Conservation (phyloP, 164 flowering plant genomes). For the Magnolia sinica region DNA sequence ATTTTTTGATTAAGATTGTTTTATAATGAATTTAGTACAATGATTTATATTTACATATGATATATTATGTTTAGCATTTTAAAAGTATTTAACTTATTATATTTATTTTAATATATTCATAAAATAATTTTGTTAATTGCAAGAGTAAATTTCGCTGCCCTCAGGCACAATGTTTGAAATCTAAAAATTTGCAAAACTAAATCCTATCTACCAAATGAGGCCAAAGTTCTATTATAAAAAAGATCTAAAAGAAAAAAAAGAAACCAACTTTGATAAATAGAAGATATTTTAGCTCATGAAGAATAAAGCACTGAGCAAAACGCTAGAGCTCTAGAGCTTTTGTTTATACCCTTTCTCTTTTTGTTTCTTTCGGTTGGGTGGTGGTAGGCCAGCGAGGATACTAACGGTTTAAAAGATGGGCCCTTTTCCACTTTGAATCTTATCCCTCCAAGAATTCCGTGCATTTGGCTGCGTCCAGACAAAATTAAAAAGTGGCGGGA, state of each 20-base stretch:
- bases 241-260: too few species aligned
- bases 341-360: neutral
- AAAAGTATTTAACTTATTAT: too few species aligned
- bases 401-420: slow-evolving; percentile 6
- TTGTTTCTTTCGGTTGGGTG: neutral
- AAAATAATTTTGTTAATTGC: too few species aligned
- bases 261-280: too few species aligned
- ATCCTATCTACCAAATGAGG: neutral
- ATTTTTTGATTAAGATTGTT: too few species aligned
- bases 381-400: neutral
- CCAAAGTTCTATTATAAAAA: neutral
- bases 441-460: slow-evolving; percentile 5
- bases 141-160: too few species aligned
- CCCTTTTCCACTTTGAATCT: slow-evolving; percentile 11
- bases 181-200: too few species aligned
- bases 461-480: slow-evolving; percentile 5
- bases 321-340: neutral
- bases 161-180: too few species aligned
- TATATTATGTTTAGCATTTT: too few species aligned
- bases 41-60: too few species aligned
- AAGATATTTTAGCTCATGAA: neutral
- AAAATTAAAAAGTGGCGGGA: slow-evolving; percentile 12
- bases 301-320: neutral
- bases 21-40: too few species aligned
- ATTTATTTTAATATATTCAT: too few species aligned